Evolutionary conservation across 2,329 filamentous ascomycete genomes (phyloP).

Genomic region (Fusarium newnesense): DNA sequence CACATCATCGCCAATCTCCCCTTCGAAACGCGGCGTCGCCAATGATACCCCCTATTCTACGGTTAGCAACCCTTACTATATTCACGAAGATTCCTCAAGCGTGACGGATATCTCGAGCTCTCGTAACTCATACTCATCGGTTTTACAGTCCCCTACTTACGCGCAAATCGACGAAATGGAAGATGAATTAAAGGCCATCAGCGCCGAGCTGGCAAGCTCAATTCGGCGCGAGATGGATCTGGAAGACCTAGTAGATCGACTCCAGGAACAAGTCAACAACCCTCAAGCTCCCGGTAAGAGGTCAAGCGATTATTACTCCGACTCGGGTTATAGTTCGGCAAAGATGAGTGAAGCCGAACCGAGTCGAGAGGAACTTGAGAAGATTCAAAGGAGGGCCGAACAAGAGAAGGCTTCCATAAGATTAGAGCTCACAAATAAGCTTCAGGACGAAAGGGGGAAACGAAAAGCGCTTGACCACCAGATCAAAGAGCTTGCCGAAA

Average conservation of each 20-base stretch:
- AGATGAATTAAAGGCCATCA: constrained; percentile 92
- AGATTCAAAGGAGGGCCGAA: constrained; percentile 83
- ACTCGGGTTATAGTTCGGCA: constrained; percentile 89
- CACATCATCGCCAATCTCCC: constrained; percentile 63
- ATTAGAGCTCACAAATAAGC: constrained; percentile 83
- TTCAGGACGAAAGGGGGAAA: constrained; percentile 85
- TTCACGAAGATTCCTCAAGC: constrained; percentile 50
- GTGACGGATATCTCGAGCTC: constrained; percentile 58
- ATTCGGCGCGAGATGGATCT: constrained; percentile 96
- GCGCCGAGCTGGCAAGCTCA: constrained; percentile 88
- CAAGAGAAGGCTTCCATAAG: constrained; percentile 91
- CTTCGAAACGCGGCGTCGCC: constrained; percentile 49
- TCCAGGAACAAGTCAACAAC: constrained; percentile 80
- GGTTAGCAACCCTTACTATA: constrained; percentile 45
- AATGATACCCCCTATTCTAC: constrained; percentile 47
- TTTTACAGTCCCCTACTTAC: constrained; percentile 56
- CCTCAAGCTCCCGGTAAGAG: constrained; percentile 70
- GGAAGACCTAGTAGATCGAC: constrained; percentile 89
- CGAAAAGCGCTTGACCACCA: constrained; percentile 83
- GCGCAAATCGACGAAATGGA: constrained; percentile 86
- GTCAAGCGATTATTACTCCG: constrained; percentile 97
- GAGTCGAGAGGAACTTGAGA: constrained; percentile 79
- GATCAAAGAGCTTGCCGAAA: constrained; percentile 83
- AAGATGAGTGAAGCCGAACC: constrained; percentile 77
- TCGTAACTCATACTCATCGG: constrained; percentile 63